These are phyloP conservation scores for Spinellus fusiger DNA, from an alignment of 192 early-diverging fungal genomes.

Conservation along the genomic window DNA sequence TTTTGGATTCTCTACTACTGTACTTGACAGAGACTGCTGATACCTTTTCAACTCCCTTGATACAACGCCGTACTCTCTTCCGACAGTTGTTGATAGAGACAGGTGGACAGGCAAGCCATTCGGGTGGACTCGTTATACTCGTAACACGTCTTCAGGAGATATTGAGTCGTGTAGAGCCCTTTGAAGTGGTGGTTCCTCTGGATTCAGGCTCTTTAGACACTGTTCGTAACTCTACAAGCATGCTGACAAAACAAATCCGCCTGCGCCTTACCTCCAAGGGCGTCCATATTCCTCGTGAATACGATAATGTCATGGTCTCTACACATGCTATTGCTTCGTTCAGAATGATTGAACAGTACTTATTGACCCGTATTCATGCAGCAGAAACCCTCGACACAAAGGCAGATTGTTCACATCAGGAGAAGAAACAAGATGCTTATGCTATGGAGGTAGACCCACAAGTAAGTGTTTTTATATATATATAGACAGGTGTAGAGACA, in stretches of 20 bases:
- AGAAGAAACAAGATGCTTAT: neutral
- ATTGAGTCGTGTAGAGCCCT: conserved; percentile 60
- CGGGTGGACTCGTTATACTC: conserved; percentile 43
- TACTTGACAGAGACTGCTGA: conserved; percentile 33
- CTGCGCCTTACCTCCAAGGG: conserved; percentile 52
- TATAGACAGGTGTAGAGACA: too few relatives aligned
- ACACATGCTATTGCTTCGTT: conserved; percentile 87
- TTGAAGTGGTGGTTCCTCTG: conserved; percentile 49
- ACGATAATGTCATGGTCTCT: conserved; percentile 56
- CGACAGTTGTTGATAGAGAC: conserved; percentile 50
- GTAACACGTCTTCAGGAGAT: conserved; percentile 67
- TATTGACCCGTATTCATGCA: conserved; percentile 55
- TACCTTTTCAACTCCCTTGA: neutral
- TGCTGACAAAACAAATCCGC: conserved; percentile 74
- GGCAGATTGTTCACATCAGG: too few relatives aligned
- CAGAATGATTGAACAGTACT: conserved; percentile 72
- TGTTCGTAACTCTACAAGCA: conserved; percentile 43
- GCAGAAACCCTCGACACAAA: too few relatives aligned
- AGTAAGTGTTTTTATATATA: too few relatives aligned
- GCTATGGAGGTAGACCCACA: neutral
- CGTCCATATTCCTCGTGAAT: conserved; percentile 40
- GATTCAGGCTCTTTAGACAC: conserved; percentile 29
- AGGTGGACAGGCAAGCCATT: conserved; percentile 27
- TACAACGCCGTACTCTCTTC: conserved; percentile 34
- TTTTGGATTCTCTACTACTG: conserved; percentile 53